Conservation (phyloP, 495 filamentous ascomycete species). For the Podospora tetraspora region DNA sequence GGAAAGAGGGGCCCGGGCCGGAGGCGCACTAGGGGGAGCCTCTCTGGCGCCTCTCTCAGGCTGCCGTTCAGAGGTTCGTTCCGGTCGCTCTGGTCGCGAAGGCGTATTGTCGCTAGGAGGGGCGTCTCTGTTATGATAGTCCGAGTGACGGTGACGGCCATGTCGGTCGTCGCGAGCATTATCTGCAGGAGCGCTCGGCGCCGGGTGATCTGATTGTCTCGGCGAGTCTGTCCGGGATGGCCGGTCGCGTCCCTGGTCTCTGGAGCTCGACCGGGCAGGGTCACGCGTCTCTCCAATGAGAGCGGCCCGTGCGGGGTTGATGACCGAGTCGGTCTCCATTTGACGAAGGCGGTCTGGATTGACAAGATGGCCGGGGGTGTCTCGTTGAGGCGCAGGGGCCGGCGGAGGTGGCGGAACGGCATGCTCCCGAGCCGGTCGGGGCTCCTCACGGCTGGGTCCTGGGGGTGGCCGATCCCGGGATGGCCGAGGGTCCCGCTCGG, state of each 20-base stretch:
- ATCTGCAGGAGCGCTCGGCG: conserved; percentile 34
- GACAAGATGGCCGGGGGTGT: conserved; percentile 36
- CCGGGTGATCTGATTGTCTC: conserved; percentile 38
- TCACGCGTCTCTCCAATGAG: conserved; percentile 41
- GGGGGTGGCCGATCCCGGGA: conserved; percentile 32
- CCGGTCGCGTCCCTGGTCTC: conserved; percentile 28
- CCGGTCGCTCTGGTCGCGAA: conserved; percentile 18
- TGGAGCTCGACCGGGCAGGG: conserved; percentile 24
- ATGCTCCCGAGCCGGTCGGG: conserved; percentile 31
- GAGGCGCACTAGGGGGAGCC: not conserved
- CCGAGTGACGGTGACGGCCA: conserved; percentile 37
- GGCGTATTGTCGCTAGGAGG: conserved; percentile 25
- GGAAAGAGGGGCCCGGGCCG: conserved; percentile 32
- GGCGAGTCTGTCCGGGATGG: conserved; percentile 49
- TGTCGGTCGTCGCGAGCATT: conserved; percentile 43
- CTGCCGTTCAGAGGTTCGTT: conserved; percentile 35
- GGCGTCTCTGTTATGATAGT: conserved; percentile 38
- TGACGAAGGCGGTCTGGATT: conserved; percentile 42
- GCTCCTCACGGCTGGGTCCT: conserved; percentile 29
- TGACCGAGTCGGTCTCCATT: conserved; percentile 35
- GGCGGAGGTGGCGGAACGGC: conserved; percentile 25
- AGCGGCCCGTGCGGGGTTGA: conserved; percentile 57
- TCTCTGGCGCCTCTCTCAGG: conserved; percentile 16
- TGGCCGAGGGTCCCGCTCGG: conserved; percentile 34
- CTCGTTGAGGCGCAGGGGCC: conserved; percentile 27